phyloP scores from a whole-genome alignment of 1,284 basidiomycete genomes.

The Pseudozyma sp. region DNA sequence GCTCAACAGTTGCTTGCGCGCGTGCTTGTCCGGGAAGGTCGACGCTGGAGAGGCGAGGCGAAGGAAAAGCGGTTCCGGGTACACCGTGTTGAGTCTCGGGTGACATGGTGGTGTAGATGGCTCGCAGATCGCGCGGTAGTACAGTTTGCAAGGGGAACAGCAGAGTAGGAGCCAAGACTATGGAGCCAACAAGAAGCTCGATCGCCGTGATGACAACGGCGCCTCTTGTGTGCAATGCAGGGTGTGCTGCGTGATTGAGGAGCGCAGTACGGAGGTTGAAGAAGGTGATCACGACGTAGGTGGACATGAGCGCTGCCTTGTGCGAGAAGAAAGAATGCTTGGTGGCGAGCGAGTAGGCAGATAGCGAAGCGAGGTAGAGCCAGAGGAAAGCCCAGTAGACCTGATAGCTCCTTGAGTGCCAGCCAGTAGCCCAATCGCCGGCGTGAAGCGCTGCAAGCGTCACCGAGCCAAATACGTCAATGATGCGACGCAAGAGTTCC shows the following conservation, averaged over 20 bases:
- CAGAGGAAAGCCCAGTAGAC: constrained; percentile 49
- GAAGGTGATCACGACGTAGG: constrained; percentile 48
- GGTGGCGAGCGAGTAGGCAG: constrained; percentile 45
- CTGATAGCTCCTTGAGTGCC: constrained; percentile 29
- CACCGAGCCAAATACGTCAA: constrained; percentile 50
- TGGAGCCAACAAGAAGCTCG: constrained; percentile 39
- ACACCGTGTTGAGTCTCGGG: constrained; percentile 52
- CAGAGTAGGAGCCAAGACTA: constrained; percentile 49
- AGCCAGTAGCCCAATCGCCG: constrained; percentile 39
- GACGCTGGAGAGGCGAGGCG: constrained; percentile 42
- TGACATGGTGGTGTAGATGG: constrained; percentile 64
- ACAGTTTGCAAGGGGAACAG: constrained; percentile 57
- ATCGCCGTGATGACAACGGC: constrained; percentile 38
- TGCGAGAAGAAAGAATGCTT: constrained; percentile 56
- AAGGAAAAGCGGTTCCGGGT: constrained; percentile 62
- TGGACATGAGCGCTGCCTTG: constrained; percentile 55
- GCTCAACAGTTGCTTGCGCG: constrained; percentile 1
- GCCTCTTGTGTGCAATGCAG: constrained; percentile 18
- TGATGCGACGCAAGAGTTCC: constrained; percentile 45
- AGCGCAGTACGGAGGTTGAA: constrained; percentile 62
- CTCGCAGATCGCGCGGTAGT: constrained; percentile 54
- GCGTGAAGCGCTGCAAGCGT: constrained; percentile 43
- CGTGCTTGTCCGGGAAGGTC: constrained; percentile 13
- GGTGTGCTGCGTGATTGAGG: constrained; percentile 30
- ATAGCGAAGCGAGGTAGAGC: constrained; percentile 56